A percentile compares a stretch with the other conserved stretches of the same genome.
phyloP scores from a whole-genome alignment of 495 filamentous ascomycete genomes.

The Penicillium alfredii region DNA sequence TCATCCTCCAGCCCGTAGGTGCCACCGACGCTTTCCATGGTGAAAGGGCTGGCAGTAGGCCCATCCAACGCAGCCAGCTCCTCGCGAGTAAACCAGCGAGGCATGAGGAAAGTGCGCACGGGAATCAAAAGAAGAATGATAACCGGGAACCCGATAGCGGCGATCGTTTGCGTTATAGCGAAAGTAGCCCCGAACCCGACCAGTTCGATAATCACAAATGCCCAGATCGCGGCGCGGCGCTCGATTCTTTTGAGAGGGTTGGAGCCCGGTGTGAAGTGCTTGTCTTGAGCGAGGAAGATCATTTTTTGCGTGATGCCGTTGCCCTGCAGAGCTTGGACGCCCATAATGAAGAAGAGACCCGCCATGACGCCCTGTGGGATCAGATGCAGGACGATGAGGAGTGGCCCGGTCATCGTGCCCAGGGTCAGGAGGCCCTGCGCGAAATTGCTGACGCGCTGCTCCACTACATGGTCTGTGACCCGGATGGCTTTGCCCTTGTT shows the following conservation, averaged over 20 bases:
- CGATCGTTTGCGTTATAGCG: slow-evolving; percentile 93
- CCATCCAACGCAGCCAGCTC: slow-evolving; percentile 71
- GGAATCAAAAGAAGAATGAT: slow-evolving; percentile 82
- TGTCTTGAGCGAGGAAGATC: slow-evolving; percentile 67
- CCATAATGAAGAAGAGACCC: slow-evolving; percentile 94
- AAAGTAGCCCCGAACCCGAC: slow-evolving; percentile 80
- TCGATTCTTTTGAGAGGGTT: slow-evolving; percentile 61
- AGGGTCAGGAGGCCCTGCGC: slow-evolving; percentile 77
- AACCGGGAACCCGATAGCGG: slow-evolving; percentile 88
- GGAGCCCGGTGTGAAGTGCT: slow-evolving; percentile 51
- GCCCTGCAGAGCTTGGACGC: slow-evolving; percentile 68
- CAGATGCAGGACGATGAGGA: slow-evolving; percentile 74
- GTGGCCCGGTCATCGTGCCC: slow-evolving; percentile 80
- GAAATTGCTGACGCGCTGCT: slow-evolving; percentile 85
- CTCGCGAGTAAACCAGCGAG: slow-evolving; percentile 57
- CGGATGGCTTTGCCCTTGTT: slow-evolving; percentile 58
- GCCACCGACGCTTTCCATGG: slow-evolving; percentile 79
- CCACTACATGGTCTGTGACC: slow-evolving; percentile 68
- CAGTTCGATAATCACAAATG: slow-evolving; percentile 70
- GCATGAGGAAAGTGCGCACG: slow-evolving; percentile 64
- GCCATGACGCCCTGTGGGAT: slow-evolving; percentile 86
- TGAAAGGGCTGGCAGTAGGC: slow-evolving; percentile 77
- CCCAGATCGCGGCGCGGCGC: slow-evolving; percentile 62
- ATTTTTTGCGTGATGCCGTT: slow-evolving; percentile 84
- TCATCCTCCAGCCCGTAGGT: slow-evolving; percentile 47